Conservation (phyloP, 2,329 filamentous ascomycete species). For the Colletotrichum paranaense region DNA sequence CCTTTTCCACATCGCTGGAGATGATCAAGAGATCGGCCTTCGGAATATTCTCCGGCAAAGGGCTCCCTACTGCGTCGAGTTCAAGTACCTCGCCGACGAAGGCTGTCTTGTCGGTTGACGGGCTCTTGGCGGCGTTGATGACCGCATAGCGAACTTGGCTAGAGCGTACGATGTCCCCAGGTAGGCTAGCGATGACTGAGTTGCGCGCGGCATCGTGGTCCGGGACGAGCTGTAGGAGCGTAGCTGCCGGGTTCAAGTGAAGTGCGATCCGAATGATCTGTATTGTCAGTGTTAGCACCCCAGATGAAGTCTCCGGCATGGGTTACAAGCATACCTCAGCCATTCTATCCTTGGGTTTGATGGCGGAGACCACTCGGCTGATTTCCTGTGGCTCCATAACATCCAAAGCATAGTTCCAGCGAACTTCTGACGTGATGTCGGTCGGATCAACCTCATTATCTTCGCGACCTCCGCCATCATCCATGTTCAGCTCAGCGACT, state of each 20-base stretch:
- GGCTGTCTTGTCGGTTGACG: background rate
- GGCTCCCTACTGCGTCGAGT: background rate
- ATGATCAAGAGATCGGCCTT: background rate
- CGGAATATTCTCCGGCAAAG: background rate
- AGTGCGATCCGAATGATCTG: background rate
- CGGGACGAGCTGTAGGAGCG: background rate
- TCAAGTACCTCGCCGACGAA: background rate
- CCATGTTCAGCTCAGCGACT: background rate
- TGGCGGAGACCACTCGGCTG: background rate
- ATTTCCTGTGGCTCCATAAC: conserved; percentile 1
- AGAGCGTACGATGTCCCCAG: background rate
- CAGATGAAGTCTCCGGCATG: no score
- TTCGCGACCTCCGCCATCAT: background rate
- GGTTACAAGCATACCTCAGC: background rate
- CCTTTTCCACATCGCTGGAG: background rate
- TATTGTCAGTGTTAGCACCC: background rate
- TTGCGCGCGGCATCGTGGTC: background rate
- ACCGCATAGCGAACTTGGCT: background rate
- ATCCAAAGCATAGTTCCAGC: conserved; percentile 1
- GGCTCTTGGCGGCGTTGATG: background rate
- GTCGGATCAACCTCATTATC: background rate
- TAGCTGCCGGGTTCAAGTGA: background rate
- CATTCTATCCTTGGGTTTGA: background rate
- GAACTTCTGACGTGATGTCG: background rate
- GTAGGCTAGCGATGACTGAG: background rate